Base-by-base conservation (phyloP, 345 rosid species). In the Eucalyptus shirleyi region DNA sequence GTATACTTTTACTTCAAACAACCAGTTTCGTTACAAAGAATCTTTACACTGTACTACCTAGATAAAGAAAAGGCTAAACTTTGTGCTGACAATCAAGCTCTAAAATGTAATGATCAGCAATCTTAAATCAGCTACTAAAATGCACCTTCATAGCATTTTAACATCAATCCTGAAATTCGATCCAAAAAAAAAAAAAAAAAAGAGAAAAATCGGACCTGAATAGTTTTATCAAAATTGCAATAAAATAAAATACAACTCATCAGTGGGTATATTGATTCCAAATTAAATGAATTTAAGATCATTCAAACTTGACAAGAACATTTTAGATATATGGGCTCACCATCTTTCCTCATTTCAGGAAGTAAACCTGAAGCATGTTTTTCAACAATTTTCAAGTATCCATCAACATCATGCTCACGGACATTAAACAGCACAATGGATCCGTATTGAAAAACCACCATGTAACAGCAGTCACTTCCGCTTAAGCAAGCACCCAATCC, bases 261-360 rank as follows among this genome's bases (percentile, higher is more conserved):
- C 47, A 40, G 85, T 12, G 47, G 30, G 28, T 40, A 40, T 77
- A 86, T 51, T 47, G 40, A 18, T 4, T 86, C n/a, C 40, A 86
- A 86, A 86, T 19, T 32, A 55, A 51, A 51, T 32, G 65, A 8
- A n/a, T 18, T 32, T 40, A 45, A 56, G 50, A 19, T 15, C 49
- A 42, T 40, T 80, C 65, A 72, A 53, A 44, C 24, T 53, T 37
- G 50, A 83, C 53, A 47, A 51, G 21, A 80, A 80, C 28, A n/a
- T 62, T 28, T 32, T 50, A 55, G 37, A 86, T 19, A 62, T 34
- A 86, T 30, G 60, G 90, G 69, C 96, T 94, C 92, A 96, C 99
- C 99, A 91, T 98, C 99, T 92, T 96, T 98, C 92, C 95, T 95
- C 99, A 96, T 97, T 89, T 98, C 99, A 14, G 97, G 95, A 83